Base-by-base conservation (phyloP, 2,329 filamentous ascomycete species). In the Alternaria viburni region DNA sequence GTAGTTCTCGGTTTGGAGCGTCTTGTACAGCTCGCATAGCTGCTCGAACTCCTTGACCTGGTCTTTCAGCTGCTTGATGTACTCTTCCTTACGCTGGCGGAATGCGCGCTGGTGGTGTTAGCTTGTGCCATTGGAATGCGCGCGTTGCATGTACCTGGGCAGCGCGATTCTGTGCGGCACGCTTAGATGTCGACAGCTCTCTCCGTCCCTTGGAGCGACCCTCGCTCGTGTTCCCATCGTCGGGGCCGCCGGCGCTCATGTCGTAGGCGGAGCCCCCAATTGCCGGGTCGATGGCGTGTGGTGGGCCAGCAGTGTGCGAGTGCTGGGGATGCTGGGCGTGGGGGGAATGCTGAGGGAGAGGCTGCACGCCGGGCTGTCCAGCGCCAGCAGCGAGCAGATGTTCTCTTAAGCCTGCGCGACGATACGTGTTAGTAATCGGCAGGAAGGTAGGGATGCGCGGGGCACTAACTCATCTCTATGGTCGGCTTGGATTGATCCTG, bases 31-130 rank as follows among this genome's bases (percentile, higher is more conserved):
- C 66, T 91, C 87, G 69, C 93, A 91, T 80, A 97, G 88, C 17
- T 89, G 86, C 70, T 88, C 86, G 69, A 89, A 92, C 28, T 96
- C 92, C 74, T 93, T 90, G 55, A 97, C 93, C 78, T 98, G 93
- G 77, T 96, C 91, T 81, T 99, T 96, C 7, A 99, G 87, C 79
- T 97, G 96, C 84, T 97, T 97, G 80, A 99, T 99, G 80, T 99
- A 97, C 49, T 93, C 92, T 81, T 99, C 96, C 79, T 99, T 99
- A 67, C 96, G 91, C 82, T 98, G 94, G 45, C 96, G 92, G 82
- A 99, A 99, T 45, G 96, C 96, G 79, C 96, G 89, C 95, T 99
- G 69, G 21, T 9, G 17, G 13, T 5, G 68, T 77, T 62, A 78
- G 73, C 69, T 69, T 69, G 60, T 64, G 56, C 59, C 28, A 49